Percentiles rank a stretch among this genome's conserved stretches.
Evolutionary conservation across 257 asterid species (phyloP).

Genomic region (Rauvolfia tetraphylla): DNA sequence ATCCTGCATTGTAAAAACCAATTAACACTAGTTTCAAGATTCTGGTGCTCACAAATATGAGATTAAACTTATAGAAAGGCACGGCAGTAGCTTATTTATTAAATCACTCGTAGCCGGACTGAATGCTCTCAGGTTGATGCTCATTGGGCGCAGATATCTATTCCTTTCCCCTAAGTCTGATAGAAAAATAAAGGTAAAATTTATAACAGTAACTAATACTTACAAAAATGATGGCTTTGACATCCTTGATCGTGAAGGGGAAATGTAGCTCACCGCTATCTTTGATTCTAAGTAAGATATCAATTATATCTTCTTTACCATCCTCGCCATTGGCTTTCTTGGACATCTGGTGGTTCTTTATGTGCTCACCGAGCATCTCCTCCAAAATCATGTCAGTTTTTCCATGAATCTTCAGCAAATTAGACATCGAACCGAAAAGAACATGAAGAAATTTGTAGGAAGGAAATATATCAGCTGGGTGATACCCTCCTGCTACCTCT

Average conservation of each 20-base stretch:
- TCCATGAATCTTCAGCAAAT: constrained; percentile 5
- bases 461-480: constrained; percentile 17
- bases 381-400: constrained; percentile 19
- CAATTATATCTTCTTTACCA: constrained; percentile 21
- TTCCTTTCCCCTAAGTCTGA: no score
- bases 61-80: background rate
- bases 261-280: constrained; percentile 10
- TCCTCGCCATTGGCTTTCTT: constrained; percentile 1
- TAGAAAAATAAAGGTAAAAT: no score
- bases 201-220: background rate
- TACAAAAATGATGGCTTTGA: constrained; percentile 13
- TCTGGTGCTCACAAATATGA: no score
- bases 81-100: no score
- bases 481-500: constrained; percentile 12
- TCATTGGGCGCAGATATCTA: no score
- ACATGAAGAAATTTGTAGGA: background rate
- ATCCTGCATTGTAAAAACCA: background rate
- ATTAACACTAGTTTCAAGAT: no score
- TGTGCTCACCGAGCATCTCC: constrained; percentile 19
- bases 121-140: no score
- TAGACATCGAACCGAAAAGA: background rate
- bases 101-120: no score
- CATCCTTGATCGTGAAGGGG: background rate
- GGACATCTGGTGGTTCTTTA: background rate
- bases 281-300: constrained; percentile 24